Conservation (phyloP, 371 early-diverging fungal genomes). For the Funneliformis caledonium region DNA sequence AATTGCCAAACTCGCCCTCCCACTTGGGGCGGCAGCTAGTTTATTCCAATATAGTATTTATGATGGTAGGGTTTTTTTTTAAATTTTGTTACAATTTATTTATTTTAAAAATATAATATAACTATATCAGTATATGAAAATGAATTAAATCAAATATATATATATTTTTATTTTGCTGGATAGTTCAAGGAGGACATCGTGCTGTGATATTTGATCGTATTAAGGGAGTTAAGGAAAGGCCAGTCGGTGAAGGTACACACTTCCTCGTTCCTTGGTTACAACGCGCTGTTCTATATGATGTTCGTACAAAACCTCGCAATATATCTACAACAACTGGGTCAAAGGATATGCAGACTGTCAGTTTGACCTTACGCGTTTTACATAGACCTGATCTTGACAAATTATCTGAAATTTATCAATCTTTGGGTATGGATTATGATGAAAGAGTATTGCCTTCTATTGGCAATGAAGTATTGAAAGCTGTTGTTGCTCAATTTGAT, state of each 20-base stretch:
- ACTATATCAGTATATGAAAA: not conserved
- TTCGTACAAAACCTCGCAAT: conserved; percentile 94
- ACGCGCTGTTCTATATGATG: conserved; percentile 81
- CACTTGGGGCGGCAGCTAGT: conserved; percentile 66
- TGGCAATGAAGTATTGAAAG: conserved; percentile 98
- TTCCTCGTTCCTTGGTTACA: conserved; percentile 95
- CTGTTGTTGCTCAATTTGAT: conserved; percentile 98
- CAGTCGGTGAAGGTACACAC: conserved; percentile 94
- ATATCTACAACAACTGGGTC: conserved; percentile 94
- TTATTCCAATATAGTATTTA: conserved; percentile 87
- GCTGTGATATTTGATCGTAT: conserved; percentile 97
- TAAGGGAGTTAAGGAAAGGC: conserved; percentile 84
- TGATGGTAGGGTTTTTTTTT: conserved; percentile 72
- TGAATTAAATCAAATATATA: not conserved
- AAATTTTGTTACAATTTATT: not conserved
- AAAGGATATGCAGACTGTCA: conserved; percentile 92
- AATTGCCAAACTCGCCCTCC: conserved; percentile 69
- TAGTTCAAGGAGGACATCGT: conserved; percentile 95
- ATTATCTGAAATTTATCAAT: conserved; percentile 87
- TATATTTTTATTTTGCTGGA: not conserved
- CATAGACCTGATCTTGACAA: conserved; percentile 86
- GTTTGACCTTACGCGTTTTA: conserved; percentile 91
- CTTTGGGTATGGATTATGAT: conserved; percentile 94
- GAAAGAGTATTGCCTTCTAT: conserved; percentile 97
- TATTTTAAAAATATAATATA: not conserved